phyloP scores from a whole-genome alignment of 2,329 filamentous ascomycete genomes.

The Dactylellina drechsleri region DNA sequence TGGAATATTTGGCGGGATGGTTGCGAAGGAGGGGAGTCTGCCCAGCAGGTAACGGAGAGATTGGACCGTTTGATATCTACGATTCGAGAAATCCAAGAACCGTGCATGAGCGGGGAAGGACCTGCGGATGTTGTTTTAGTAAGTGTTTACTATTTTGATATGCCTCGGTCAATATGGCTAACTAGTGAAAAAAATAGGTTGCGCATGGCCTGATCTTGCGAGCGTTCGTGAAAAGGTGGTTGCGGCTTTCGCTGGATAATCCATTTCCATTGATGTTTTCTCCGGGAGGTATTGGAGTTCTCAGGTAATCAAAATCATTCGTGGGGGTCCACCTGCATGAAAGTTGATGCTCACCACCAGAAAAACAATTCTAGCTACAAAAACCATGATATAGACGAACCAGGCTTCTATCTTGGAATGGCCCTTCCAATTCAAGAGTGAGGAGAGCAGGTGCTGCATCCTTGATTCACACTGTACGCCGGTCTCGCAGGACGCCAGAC shows the following conservation, averaged over 20 bases:
- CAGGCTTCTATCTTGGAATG: conserved; percentile 42
- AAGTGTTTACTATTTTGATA: conserved; percentile 60
- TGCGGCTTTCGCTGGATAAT: conserved; percentile 63
- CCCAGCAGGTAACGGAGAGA: conserved; percentile 64
- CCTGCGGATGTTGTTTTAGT: conserved; percentile 67
- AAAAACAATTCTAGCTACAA: conserved; percentile 19
- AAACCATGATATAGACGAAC: conserved; percentile 33
- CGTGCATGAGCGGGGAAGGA: conserved; percentile 63
- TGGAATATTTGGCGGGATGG: conserved; percentile 69
- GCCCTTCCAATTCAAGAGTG: conserved; percentile 24
- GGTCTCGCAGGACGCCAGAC: too few relatives aligned
- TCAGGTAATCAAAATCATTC: conserved; percentile 56
- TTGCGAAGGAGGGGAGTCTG: conserved; percentile 66
- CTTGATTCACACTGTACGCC: too few relatives aligned
- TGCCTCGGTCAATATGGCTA: not conserved
- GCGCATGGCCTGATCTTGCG: conserved; percentile 67
- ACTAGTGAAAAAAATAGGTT: conserved; percentile 55
- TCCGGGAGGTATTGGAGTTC: conserved; percentile 61
- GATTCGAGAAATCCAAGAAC: conserved; percentile 65
- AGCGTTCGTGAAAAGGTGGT: conserved; percentile 69
- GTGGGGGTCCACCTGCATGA: too few relatives aligned
- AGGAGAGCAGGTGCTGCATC: too few relatives aligned
- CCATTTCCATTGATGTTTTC: conserved; percentile 62
- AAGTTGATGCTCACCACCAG: not conserved
- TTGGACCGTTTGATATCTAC: conserved; percentile 66